Evolutionary conservation across 345 rosid species (phyloP).

Genomic region (Cardamine resedifolia): DNA sequence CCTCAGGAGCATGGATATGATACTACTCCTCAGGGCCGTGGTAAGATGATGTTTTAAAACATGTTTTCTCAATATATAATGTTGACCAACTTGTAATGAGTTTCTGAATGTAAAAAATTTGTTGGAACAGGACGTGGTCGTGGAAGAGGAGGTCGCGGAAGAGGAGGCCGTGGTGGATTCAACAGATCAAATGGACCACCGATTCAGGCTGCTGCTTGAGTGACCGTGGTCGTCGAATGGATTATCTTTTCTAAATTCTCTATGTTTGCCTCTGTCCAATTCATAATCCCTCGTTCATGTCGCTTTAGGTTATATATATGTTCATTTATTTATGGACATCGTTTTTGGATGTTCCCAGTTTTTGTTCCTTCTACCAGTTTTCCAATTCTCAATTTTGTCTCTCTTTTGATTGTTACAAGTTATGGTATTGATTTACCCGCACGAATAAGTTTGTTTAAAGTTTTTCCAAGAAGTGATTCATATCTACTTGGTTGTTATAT

Average conservation of each 20-base stretch:
- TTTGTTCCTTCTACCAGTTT: background rate
- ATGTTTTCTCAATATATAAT: background rate
- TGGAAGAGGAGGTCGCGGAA: constrained; percentile 67
- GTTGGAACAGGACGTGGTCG: constrained; percentile 64
- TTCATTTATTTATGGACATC: constrained; percentile 30
- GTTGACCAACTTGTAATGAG: background rate
- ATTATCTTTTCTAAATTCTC: background rate
- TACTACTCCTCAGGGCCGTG: constrained; percentile 42
- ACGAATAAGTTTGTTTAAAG: background rate
- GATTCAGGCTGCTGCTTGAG: constrained; percentile 33
- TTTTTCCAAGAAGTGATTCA: background rate
- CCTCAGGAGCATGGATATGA: constrained; percentile 25
- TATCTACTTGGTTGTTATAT: background rate
- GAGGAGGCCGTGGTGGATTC: constrained; percentile 46
- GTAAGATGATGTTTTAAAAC: constrained; percentile 13
- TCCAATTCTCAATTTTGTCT: constrained; percentile 29
- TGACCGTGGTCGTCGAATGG: background rate
- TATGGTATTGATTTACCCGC: background rate
- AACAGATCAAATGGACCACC: constrained; percentile 41
- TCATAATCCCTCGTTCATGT: constrained; percentile 36
- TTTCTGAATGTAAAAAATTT: background rate
- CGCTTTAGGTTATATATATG: constrained; percentile 33
- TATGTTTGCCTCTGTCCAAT: background rate
- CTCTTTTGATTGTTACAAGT: background rate
- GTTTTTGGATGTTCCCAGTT: constrained; percentile 31